phyloP scores from a whole-genome alignment of 805 yeast genomes.

The Wickerhamomyces alni region DNA sequence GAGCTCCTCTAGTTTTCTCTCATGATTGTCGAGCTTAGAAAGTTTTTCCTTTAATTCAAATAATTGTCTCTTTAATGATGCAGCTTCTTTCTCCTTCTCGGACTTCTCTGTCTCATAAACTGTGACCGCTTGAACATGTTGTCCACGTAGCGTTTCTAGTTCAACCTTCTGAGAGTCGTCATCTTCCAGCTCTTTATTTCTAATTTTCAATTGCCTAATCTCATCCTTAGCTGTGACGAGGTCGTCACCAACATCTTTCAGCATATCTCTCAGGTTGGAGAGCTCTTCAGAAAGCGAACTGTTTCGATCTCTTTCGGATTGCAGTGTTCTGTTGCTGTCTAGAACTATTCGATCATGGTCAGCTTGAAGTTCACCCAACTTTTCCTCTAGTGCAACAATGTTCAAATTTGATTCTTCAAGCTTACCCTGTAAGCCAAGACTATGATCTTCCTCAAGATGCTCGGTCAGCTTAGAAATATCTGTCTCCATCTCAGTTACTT shows the following conservation, averaged over 20 bases:
- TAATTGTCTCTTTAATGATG: conserved; percentile 18
- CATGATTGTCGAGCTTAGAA: conserved; percentile 7
- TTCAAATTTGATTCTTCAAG: conserved; percentile 2
- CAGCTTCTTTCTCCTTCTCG: conserved; percentile 7
- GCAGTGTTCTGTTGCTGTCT: conserved; percentile 10
- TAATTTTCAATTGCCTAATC: conserved; percentile 33
- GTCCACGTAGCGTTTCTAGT: conserved; percentile 25
- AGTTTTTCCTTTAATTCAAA: conserved; percentile 7
- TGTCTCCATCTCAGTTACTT: not conserved
- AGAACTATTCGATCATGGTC: not conserved
- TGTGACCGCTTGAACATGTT: conserved; percentile 29
- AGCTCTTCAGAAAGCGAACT: conserved; percentile 52
- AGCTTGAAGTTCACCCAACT: not conserved
- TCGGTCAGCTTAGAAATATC: not conserved
- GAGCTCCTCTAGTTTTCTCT: not conserved
- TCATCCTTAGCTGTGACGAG: conserved; percentile 64
- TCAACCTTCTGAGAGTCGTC: conserved; percentile 18
- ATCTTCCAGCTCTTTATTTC: conserved; percentile 12
- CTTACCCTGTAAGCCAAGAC: too few species aligned
- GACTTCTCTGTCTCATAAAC: conserved; percentile 18
- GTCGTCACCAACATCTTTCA: conserved; percentile 72
- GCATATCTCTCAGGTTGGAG: conserved; percentile 67
- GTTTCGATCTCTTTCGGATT: conserved; percentile 23
- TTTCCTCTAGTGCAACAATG: not conserved
- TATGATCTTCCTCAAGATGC: not conserved